phyloP scores from a whole-genome alignment of 164 flowering plant genomes.

The Stephania japonica region DNA sequence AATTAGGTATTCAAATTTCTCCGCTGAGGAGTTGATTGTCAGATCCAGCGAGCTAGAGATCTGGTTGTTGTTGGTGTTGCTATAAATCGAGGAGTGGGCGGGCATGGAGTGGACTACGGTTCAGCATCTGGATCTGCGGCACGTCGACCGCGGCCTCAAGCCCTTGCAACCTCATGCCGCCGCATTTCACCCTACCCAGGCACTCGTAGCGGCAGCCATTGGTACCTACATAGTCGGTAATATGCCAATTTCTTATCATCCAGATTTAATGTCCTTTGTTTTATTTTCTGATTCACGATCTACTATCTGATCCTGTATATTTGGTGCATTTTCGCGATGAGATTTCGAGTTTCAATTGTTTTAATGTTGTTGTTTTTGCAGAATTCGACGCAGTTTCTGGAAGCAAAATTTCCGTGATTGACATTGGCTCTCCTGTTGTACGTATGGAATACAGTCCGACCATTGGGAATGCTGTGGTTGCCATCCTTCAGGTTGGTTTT shows the following conservation, averaged over 20 bases:
- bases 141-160: constrained; percentile 59
- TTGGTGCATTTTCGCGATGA: not conserved
- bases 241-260: not conserved
- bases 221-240: constrained; percentile 79
- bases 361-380: constrained; percentile 17
- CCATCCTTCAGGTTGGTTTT: constrained; percentile 77
- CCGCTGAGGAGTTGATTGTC: not conserved
- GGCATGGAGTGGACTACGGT: constrained; percentile 95
- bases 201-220: constrained; percentile 71
- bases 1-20: constrained; percentile 4
- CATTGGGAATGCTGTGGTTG: constrained; percentile 72
- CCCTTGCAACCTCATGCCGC: constrained; percentile 97
- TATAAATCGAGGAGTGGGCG: constrained; percentile 7
- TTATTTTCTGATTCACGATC: not conserved
- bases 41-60: not conserved
- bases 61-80: no score
- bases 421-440: constrained; percentile 86
- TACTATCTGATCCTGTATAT: not conserved
- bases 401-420: constrained; percentile 78
- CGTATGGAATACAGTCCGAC: constrained; percentile 94
- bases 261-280: not conserved
- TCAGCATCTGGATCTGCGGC: constrained; percentile 96
- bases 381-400: constrained; percentile 98
- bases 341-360: not conserved
- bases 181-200: constrained; percentile 82